Percentiles rank a stretch among this genome's conserved stretches.
Conservation (phyloP, 2,329 filamentous ascomycete genomes). For the Aspergillus phoenicis region DNA sequence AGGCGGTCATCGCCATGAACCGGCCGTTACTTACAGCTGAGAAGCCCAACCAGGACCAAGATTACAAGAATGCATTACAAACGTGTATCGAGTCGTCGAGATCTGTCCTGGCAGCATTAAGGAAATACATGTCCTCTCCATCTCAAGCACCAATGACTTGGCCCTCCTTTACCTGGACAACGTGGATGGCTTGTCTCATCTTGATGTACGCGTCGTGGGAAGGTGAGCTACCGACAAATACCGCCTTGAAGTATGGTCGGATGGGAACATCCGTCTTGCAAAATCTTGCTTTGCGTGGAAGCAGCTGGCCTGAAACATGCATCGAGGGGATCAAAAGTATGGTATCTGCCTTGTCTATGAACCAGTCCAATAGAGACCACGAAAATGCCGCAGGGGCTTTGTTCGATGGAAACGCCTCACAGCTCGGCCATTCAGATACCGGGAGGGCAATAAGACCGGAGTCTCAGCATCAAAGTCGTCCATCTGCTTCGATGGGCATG, state of each 20-base stretch:
- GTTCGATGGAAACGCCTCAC: background rate
- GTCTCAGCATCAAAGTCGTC: background rate
- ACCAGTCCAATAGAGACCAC: no score
- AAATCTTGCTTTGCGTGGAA: slow-evolving; percentile 37
- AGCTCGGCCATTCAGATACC: background rate
- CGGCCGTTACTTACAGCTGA: slow-evolving; percentile 54
- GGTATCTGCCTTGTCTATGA: slow-evolving; percentile 28
- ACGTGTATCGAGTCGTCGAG: slow-evolving; percentile 56
- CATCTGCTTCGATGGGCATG: background rate
- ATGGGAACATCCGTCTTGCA: slow-evolving; percentile 37
- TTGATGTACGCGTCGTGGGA: slow-evolving; percentile 55
- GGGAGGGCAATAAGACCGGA: background rate
- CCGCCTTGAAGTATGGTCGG: slow-evolving; percentile 45
- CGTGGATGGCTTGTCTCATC: slow-evolving; percentile 58
- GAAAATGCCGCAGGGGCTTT: no score
- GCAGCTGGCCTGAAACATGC: slow-evolving; percentile 43
- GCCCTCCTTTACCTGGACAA: slow-evolving; percentile 57
- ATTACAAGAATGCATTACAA: slow-evolving; percentile 51
- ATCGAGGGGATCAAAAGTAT: slow-evolving; percentile 42
- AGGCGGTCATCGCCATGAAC: slow-evolving; percentile 56
- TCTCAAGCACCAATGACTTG: slow-evolving; percentile 44
- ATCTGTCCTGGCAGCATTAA: slow-evolving; percentile 49
- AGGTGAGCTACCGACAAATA: slow-evolving; percentile 41
- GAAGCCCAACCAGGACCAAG: slow-evolving; percentile 42
- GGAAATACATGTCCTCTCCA: slow-evolving; percentile 24